These are phyloP conservation scores for Lophiotrema nucula DNA, from an alignment of 495 filamentous ascomycete species.

Conservation along the genomic window DNA sequence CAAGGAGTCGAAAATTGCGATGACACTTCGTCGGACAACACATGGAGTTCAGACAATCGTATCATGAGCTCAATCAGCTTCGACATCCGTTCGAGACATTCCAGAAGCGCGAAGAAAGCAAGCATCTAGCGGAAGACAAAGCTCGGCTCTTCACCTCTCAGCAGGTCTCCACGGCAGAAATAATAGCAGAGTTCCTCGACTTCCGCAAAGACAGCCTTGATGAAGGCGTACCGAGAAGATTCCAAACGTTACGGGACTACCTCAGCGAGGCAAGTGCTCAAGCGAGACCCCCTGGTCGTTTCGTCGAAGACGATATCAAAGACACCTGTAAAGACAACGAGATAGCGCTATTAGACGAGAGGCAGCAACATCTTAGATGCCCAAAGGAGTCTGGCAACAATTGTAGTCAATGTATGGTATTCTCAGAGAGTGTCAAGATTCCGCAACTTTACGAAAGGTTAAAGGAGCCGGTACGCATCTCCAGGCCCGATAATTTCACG, in stretches of 20 bases:
- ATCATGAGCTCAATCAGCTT: background rate
- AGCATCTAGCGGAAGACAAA: background rate
- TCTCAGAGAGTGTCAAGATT: background rate
- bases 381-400: background rate
- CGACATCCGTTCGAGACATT: background rate
- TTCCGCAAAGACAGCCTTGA: background rate
- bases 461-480: too few species aligned
- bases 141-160: background rate
- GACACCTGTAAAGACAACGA: background rate
- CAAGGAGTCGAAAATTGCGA: too few species aligned
- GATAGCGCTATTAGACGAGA: background rate
- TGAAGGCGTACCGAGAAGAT: background rate
- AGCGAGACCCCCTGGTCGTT: too few species aligned
- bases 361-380: background rate
- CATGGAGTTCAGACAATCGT: too few species aligned
- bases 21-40: too few species aligned
- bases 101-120: background rate
- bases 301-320: background rate
- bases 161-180: background rate
- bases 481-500: too few species aligned
- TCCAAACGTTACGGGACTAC: background rate
- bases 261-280: background rate
- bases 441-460: background rate
- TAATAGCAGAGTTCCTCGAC: background rate
- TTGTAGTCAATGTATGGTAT: background rate